Evolutionary conservation across 768 basidiomycete genomes (phyloP).

Genomic region (Trametes cubensis): DNA sequence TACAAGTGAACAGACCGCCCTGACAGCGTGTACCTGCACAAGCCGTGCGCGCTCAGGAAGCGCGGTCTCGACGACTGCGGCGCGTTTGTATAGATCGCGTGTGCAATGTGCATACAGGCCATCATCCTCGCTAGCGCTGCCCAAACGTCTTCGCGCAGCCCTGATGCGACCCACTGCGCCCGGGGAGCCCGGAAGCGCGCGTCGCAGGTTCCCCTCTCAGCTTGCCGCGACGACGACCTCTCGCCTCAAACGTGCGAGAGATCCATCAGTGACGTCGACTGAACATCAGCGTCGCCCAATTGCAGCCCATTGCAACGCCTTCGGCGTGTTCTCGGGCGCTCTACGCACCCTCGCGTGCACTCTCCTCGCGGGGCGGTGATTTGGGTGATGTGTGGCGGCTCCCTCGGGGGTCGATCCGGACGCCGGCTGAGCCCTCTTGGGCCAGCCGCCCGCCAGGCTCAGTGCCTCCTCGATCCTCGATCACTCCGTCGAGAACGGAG

Average conservation of each 20-base stretch:
- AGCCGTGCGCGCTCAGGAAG: no score
- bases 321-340: background rate
- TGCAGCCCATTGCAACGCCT: background rate
- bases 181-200: background rate
- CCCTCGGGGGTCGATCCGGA: background rate
- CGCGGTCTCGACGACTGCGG: no score
- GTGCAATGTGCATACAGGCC: no score
- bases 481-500: background rate
- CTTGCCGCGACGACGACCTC: background rate
- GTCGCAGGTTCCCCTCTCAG: background rate
- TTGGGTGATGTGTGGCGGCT: background rate
- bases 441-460: background rate
- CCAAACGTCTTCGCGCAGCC: background rate
- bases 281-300: background rate
- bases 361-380: conserved; percentile 2
- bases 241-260: conserved; percentile 7
- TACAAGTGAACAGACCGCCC: no score
- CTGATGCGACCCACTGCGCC: background rate
- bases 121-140: no score
- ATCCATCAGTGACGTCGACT: conserved; percentile 9
- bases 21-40: no score
- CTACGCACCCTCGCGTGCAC: background rate
- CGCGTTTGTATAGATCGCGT: no score
- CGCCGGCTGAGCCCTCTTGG: background rate
- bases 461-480: background rate